Base-by-base conservation (phyloP, 1,139 yeast species). In the Suhomyces taliae region DNA sequence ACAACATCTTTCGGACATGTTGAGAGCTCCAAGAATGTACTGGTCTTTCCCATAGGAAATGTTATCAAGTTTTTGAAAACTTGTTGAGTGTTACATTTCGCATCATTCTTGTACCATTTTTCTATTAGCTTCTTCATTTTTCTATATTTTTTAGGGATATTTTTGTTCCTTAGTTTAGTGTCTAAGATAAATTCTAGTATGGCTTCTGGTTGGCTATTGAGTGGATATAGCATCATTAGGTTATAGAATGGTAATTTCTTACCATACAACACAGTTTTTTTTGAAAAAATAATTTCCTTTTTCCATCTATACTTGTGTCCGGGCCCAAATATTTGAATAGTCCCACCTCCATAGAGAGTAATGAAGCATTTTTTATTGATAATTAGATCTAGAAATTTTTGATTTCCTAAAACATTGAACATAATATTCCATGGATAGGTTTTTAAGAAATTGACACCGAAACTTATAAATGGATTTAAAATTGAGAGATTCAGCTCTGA, bases 271-370 rank as follows among this genome's bases (percentile, higher is more conserved):
- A 58, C 50, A 19, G 41, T 38, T 34, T 43, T 40, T 42, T 51
- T 57, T 15, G 52, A 45, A 6, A 52, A 29, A 2, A 34, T 27
- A 10, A 35, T 36, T 2, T n/a, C n/a, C 12, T 14, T 12, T 12
- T 43, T 41, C 9, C 41, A 19, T 14, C 45, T 42, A 27, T 38
- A 44, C 8, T 12, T n/a, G 11, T 19, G 7, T 36, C 34, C 35
- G 15, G 14, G 38, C 12, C 81, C 81, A 70, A 76, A 76, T 2
- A 78, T 26, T 49, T 70, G 76, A 9, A 66, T 40, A 27, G 43
- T 57, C 11, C 43, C 48, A 0, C 57, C 65, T 33, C 45, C 53
- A 1, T 26, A 40, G 9, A 46, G 41, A 14, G 37, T 36, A 10
- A 59, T 39, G 43, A 55, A 66, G 8, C 75, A 71, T 33, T 58